Conservation (phyloP, 1,284 basidiomycete species). For the Malassezia dermatis region DNA sequence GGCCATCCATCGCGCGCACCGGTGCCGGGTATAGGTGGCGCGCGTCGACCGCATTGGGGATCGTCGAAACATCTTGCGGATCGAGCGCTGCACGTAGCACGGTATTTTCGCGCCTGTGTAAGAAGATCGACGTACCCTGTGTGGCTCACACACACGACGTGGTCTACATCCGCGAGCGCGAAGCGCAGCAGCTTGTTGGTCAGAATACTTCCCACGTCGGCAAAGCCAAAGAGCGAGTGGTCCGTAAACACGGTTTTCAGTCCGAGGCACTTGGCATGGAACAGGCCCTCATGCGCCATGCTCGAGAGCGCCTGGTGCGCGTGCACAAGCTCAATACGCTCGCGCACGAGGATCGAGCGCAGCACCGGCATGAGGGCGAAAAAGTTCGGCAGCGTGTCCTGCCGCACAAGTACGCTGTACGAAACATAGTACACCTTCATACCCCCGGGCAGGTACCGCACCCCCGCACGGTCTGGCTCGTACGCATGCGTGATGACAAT, state of each 20-base stretch:
- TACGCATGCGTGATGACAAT: slow-evolving; percentile 90
- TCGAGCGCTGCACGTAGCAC: slow-evolving; percentile 64
- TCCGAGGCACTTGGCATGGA: slow-evolving; percentile 58
- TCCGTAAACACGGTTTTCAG: slow-evolving; percentile 88
- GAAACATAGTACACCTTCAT: slow-evolving; percentile 94
- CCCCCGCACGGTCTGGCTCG: slow-evolving; percentile 68
- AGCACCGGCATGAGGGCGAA: slow-evolving; percentile 82
- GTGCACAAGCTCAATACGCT: slow-evolving; percentile 77
- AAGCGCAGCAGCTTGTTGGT: slow-evolving; percentile 89
- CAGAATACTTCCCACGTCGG: slow-evolving; percentile 85
- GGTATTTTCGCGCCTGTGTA: slow-evolving; percentile 65
- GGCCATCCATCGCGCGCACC: slow-evolving; percentile 6
- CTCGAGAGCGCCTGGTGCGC: slow-evolving; percentile 82
- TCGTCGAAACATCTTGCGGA: slow-evolving; percentile 49
- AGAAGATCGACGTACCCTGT: slow-evolving; percentile 61
- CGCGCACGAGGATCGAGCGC: slow-evolving; percentile 74
- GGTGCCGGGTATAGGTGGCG: slow-evolving; percentile 67
- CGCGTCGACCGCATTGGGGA: slow-evolving; percentile 86
- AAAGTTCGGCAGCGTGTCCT: slow-evolving; percentile 85
- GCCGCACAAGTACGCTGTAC: slow-evolving; percentile 60
- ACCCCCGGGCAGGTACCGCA: slow-evolving; percentile 71
- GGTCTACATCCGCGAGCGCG: slow-evolving; percentile 78
- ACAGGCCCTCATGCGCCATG: slow-evolving; percentile 79
- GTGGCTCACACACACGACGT: slow-evolving; percentile 91
- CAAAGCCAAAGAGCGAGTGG: slow-evolving; percentile 90